These are phyloP conservation scores for Cryptosporidium muris DNA, from an alignment of 169 alveolate species.

Conservation along the genomic window DNA sequence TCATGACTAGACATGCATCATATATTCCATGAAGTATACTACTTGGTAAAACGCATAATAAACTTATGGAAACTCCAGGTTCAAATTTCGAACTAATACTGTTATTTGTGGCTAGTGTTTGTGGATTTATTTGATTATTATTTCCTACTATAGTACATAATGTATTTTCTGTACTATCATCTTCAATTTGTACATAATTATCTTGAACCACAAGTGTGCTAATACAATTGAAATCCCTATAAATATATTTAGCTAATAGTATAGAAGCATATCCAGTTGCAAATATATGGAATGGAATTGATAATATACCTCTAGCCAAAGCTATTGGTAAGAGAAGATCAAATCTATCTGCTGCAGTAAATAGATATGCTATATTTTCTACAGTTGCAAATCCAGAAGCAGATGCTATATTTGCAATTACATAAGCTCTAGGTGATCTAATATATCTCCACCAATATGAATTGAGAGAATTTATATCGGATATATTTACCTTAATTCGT, in stretches of 20 bases:
- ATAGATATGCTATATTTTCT: slow-evolving; percentile 43
- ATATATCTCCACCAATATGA: slow-evolving; percentile 10
- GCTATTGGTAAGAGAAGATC: neutral
- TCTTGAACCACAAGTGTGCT: neutral
- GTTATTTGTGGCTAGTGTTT: neutral
- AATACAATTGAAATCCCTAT: neutral
- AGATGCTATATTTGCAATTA: slow-evolving; percentile 13
- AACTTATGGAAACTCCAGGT: neutral
- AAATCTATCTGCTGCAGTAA: slow-evolving; percentile 12
- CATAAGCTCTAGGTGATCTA: slow-evolving; percentile 21
- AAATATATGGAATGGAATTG: slow-evolving; percentile 52
- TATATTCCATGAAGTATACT: slow-evolving; percentile 53
- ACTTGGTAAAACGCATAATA: slow-evolving; percentile 28
- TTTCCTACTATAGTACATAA: neutral
- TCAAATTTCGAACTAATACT: neutral
- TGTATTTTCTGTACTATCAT: neutral
- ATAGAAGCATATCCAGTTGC: slow-evolving; percentile 66
- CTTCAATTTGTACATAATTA: neutral
- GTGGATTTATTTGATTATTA: no score
- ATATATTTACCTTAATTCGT: neutral
- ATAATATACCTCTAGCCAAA: slow-evolving; percentile 37
- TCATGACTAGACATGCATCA: slow-evolving; percentile 17
- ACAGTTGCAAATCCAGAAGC: slow-evolving; percentile 56
- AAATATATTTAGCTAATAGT: neutral
- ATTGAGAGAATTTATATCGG: slow-evolving; percentile 1